These are phyloP conservation scores for Penicillium silybi DNA, from an alignment of 495 filamentous ascomycete species.

Conservation along the genomic window DNA sequence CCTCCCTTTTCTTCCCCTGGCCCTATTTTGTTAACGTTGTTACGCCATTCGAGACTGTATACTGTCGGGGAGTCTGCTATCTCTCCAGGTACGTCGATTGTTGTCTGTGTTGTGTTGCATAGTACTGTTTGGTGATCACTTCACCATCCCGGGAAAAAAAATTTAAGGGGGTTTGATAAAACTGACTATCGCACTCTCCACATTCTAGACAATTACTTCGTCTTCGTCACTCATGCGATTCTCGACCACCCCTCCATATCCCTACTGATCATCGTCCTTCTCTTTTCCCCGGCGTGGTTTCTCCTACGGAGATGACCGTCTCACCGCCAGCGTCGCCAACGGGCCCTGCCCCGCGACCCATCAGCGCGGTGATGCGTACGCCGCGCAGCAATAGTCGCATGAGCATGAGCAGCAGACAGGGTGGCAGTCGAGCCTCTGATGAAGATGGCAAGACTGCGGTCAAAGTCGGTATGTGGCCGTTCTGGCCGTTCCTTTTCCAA, in stretches of 20 bases:
- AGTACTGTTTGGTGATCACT: neutral
- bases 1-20: slow-evolving; percentile 8
- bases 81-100: slow-evolving; percentile 3
- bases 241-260: neutral
- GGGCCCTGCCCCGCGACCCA: slow-evolving; percentile 60
- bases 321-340: slow-evolving; percentile 60
- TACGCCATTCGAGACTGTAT: neutral
- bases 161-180: slow-evolving; percentile 14
- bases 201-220: slow-evolving; percentile 11
- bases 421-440: slow-evolving; percentile 83
- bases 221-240: slow-evolving; percentile 14
- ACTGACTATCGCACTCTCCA: slow-evolving; percentile 15
- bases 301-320: slow-evolving; percentile 42
- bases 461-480: slow-evolving; percentile 84
- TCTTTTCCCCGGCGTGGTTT: slow-evolving; percentile 24
- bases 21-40: neutral
- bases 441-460: slow-evolving; percentile 95
- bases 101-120: neutral
- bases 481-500: slow-evolving; percentile 6
- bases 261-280: slow-evolving; percentile 8
- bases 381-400: slow-evolving; percentile 83
- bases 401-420: slow-evolving; percentile 78
- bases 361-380: slow-evolving; percentile 82
- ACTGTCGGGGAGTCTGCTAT: slow-evolving; percentile 5
- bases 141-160: slow-evolving; percentile 3